Conservation (phyloP, 2,329 filamentous ascomycete genomes). For the Sporothrix sp. region DNA sequence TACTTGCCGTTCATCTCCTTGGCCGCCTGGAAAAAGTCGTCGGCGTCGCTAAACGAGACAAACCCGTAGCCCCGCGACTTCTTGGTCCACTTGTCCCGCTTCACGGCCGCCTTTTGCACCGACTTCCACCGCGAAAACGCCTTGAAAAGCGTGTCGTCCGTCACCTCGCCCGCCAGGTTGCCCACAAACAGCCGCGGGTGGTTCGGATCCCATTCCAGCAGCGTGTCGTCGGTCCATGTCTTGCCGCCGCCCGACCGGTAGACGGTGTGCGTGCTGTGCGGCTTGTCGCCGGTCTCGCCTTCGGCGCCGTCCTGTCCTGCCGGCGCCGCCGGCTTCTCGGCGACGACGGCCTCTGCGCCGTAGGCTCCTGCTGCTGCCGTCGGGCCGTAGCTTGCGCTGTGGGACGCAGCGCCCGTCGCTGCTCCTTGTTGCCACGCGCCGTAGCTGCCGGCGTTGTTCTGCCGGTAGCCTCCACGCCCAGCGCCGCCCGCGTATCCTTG, state of each 20-base stretch:
- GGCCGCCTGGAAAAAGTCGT: slow-evolving; percentile 92
- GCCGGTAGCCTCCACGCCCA: slow-evolving; percentile 32
- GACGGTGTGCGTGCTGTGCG: slow-evolving; percentile 73
- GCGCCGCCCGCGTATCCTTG: slow-evolving; percentile 20
- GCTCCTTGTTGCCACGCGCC: slow-evolving; percentile 64
- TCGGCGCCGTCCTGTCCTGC: slow-evolving; percentile 23
- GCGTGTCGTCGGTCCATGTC: slow-evolving; percentile 77
- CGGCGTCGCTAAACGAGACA: slow-evolving; percentile 87
- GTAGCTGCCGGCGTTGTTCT: slow-evolving; percentile 48
- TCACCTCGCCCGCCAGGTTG: slow-evolving; percentile 93
- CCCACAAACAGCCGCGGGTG: slow-evolving; percentile 94
- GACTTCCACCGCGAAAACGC: slow-evolving; percentile 84
- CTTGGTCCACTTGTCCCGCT: slow-evolving; percentile 89
- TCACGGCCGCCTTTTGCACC: slow-evolving; percentile 83
- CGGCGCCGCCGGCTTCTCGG: slow-evolving; percentile 15
- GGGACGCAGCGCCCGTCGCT: slow-evolving; percentile 50
- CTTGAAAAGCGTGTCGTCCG: slow-evolving; percentile 89
- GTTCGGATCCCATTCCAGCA: slow-evolving; percentile 91
- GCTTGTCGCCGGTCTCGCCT: slow-evolving; percentile 33
- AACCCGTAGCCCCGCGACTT: slow-evolving; percentile 97
- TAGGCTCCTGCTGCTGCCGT: slow-evolving; percentile 22
- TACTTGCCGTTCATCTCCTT: slow-evolving; percentile 99
- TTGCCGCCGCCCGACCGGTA: slow-evolving; percentile 81
- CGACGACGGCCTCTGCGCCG: slow-evolving; percentile 20
- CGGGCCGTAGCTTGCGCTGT: slow-evolving; percentile 12